Base-by-base conservation (phyloP, 768 basidiomycete species). In the Clitopilus passeckerianus region DNA sequence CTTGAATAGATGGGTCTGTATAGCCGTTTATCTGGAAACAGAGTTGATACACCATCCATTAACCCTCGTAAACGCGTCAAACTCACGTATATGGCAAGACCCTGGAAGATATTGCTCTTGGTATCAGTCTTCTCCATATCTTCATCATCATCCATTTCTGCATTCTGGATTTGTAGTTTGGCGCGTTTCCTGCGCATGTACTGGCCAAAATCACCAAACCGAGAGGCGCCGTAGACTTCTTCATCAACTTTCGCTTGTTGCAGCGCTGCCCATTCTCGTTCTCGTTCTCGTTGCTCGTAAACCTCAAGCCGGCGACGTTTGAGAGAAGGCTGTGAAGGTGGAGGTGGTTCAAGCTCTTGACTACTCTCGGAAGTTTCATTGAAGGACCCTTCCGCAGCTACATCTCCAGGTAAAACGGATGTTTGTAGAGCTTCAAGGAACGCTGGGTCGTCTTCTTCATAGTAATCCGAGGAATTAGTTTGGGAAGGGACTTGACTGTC, bases 181-280 rank as follows among this genome's bases (percentile, higher is more conserved):
- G 90, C 88, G 1, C 96, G 84, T 74, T 98, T 98, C 60, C 94
- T 80, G 1, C 79, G 72, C 92, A 97, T 93, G 68, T 97, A 98
- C 67, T 95, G 87, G 0, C 90, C 91, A 62, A 86, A 92, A 0
- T 84, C 85, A 14, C 92, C 94, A 69, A 95, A 98, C 34, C 77
- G 82, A 30, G 89, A 84, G 2, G 90, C 83, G 0, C 89, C 91
- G 68, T 95, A 97, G 8, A 83, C 79, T 22, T 79, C 76, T 9
- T 77, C 73, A 55, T 79, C 74, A 14, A 71, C 70, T 20, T 58
- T 18, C 9, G 64, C 57, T 20, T 58, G n/a, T 18, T 23, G n/a
- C 16, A 50, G 46, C 15, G 54, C 59, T 30, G 66, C 61, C 9
- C 59, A 60, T 46, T 68, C 60, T 9, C 59, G 61, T 46, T 68